Conservation (phyloP, 768 basidiomycete genomes). For the Paxillus ammoniavirescens region DNA sequence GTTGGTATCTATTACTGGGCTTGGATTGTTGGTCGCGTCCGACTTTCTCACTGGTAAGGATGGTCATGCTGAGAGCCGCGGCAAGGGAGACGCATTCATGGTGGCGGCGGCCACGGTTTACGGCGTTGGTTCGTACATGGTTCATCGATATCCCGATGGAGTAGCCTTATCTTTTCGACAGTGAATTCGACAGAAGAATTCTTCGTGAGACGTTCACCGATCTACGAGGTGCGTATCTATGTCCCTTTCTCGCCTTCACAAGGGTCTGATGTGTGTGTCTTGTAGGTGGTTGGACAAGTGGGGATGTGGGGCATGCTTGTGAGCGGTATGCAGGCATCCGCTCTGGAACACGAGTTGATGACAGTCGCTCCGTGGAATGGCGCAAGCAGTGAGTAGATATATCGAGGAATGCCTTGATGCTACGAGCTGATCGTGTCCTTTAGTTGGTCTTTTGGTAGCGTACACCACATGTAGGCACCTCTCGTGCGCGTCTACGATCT, state of each 20-base stretch:
- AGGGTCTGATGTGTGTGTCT: not conserved
- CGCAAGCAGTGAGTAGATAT: constrained; percentile 50
- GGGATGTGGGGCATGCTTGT: constrained; percentile 83
- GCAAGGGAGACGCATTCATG: constrained; percentile 83
- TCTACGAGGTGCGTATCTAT: constrained; percentile 59
- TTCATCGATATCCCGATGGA: not conserved
- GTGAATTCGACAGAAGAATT: constrained; percentile 89
- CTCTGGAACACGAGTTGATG: constrained; percentile 67
- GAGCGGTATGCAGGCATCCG: constrained; percentile 71
- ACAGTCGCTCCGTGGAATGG: constrained; percentile 67
- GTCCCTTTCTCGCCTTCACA: not conserved
- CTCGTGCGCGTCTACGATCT: not conserved
- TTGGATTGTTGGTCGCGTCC: constrained; percentile 76
- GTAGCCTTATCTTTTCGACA: constrained; percentile 27
- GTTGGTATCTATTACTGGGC: constrained; percentile 64
- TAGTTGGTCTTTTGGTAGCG: constrained; percentile 48
- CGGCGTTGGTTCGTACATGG: constrained; percentile 64
- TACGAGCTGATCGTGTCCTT: constrained; percentile 14
- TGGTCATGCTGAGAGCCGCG: constrained; percentile 59
- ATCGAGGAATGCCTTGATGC: constrained; percentile 34
- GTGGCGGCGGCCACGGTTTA: constrained; percentile 82
- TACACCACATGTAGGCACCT: constrained; percentile 39
- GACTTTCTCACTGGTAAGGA: constrained; percentile 76
- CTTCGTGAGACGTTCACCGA: constrained; percentile 73
- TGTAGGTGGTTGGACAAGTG: constrained; percentile 74